These are phyloP conservation scores for Simplicillium aogashimaense DNA, from an alignment of 2,329 filamentous ascomycete species.

Conservation along the genomic window DNA sequence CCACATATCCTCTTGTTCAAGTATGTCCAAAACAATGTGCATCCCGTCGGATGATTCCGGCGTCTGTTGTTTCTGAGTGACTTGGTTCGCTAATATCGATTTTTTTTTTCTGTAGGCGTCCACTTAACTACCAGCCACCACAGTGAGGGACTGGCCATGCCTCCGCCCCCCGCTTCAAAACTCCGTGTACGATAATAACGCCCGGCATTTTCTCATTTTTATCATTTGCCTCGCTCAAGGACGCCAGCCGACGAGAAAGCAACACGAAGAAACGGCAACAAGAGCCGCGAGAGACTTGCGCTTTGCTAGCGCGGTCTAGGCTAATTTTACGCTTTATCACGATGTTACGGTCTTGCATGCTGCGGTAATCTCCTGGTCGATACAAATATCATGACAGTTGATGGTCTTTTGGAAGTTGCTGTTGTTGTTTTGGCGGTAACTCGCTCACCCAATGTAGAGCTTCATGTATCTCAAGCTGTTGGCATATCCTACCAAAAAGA, in stretches of 20 bases:
- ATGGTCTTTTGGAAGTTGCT: background rate
- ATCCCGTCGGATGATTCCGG: background rate
- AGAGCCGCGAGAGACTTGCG: too few relatives aligned
- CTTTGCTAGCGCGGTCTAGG: too few relatives aligned
- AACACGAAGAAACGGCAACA: too few relatives aligned
- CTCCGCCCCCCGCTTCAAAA: background rate
- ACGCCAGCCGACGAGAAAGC: too few relatives aligned
- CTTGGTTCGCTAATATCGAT: background rate
- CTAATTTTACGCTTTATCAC: slow-evolving; percentile 10
- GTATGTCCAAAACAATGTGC: slow-evolving; percentile 43
- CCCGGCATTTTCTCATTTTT: background rate
- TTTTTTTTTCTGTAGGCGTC: slow-evolving; percentile 44
- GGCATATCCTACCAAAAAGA: too few relatives aligned
- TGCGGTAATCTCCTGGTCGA: slow-evolving; percentile 8
- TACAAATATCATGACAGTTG: slow-evolving; percentile 3
- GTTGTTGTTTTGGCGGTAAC: background rate
- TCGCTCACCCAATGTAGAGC: too few relatives aligned
- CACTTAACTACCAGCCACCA: slow-evolving; percentile 75
- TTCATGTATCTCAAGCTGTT: too few relatives aligned
- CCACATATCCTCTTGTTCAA: slow-evolving; percentile 98
- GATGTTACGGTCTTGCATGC: slow-evolving; percentile 13
- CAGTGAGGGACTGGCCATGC: slow-evolving; percentile 23
- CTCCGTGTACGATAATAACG: slow-evolving; percentile 5
- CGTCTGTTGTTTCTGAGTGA: background rate
- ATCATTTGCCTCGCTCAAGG: too few relatives aligned